Evolutionary conservation across 371 early-diverging fungal species (phyloP).

Genomic region (Actinomortierella wolfii): DNA sequence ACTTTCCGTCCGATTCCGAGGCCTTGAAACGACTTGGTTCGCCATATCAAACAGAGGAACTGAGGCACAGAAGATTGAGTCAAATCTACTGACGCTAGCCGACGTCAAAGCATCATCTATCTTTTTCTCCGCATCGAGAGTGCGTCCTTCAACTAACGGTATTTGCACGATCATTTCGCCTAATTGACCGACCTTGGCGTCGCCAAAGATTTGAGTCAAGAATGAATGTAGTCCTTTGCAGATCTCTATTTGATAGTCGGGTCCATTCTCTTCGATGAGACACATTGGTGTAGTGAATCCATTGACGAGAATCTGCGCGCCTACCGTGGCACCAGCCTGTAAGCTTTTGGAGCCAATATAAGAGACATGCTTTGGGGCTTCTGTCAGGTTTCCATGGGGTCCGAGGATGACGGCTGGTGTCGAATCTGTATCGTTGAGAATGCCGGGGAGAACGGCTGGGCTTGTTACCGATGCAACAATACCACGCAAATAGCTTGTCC

Average conservation of each 20-base stretch:
- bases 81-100: conserved; percentile 13
- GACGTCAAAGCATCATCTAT: neutral
- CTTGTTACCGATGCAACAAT: no score
- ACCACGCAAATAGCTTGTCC: no score
- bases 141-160: neutral
- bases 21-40: conserved; percentile 9
- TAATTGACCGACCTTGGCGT: conserved; percentile 18
- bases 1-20: conserved; percentile 14
- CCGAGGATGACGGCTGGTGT: conserved; percentile 27
- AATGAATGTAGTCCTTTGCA: conserved; percentile 21
- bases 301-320: conserved; percentile 23
- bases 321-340: conserved; percentile 15
- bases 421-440: conserved; percentile 3
- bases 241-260: conserved; percentile 24
- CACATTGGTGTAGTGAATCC: conserved; percentile 34
- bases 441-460: no score
- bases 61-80: conserved; percentile 39
- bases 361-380: conserved; percentile 9
- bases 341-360: conserved; percentile 25
- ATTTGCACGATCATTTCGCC: conserved; percentile 26
- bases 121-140: neutral
- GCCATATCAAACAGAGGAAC: conserved; percentile 23
- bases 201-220: conserved; percentile 23
- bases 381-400: conserved; percentile 16
- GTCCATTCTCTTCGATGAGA: conserved; percentile 38